Conservation (phyloP, 768 basidiomycete genomes). For the Auricularia sp. region DNA sequence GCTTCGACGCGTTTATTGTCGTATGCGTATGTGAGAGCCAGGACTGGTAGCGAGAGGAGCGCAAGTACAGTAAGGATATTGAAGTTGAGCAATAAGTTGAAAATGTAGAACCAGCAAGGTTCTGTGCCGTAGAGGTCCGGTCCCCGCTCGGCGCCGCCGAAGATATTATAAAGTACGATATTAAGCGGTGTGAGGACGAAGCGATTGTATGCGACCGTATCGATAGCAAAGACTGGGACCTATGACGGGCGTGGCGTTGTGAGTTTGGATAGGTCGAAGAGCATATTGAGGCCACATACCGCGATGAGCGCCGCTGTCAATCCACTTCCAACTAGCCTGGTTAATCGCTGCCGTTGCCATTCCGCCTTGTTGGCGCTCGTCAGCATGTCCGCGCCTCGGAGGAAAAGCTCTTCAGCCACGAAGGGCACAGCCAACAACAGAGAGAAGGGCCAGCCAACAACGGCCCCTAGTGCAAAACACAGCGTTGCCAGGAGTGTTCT, state of each 20-base stretch:
- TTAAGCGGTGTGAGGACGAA: constrained; percentile 82
- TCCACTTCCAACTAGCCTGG: constrained; percentile 44
- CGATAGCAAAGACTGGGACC: constrained; percentile 77
- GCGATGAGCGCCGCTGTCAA: constrained; percentile 49
- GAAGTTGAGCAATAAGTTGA: constrained; percentile 90
- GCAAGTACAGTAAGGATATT: constrained; percentile 79
- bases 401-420: constrained; percentile 79
- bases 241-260: constrained; percentile 22
- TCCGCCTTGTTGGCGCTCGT: constrained; percentile 29
- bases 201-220: constrained; percentile 80
- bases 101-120: constrained; percentile 76
- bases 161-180: constrained; percentile 87
- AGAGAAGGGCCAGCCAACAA: constrained; percentile 97
- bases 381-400: constrained; percentile 61
- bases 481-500: constrained; percentile 59
- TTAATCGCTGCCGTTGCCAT: constrained; percentile 60
- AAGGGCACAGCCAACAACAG: constrained; percentile 81
- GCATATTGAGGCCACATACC: constrained; percentile 31
- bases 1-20: constrained; percentile 61
- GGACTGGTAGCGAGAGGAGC: constrained; percentile 66
- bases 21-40: constrained; percentile 60
- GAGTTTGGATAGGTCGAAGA: not conserved
- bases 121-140: constrained; percentile 92
- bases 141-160: constrained; percentile 67
- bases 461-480: constrained; percentile 67